These are phyloP conservation scores for Pichia sporocuriosa DNA, from an alignment of 805 yeast genomes.

Conservation along the genomic window DNA sequence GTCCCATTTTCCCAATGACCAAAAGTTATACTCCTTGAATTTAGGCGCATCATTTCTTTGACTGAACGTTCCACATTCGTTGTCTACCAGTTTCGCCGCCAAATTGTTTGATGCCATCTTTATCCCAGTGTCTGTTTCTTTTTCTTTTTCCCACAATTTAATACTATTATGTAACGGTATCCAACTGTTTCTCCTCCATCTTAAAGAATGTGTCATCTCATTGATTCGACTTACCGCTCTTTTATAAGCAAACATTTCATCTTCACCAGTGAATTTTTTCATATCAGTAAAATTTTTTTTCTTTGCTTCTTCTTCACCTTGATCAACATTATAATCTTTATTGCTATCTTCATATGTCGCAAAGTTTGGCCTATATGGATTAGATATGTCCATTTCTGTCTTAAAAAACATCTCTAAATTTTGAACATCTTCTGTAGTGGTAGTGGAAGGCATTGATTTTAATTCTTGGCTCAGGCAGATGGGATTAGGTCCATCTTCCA, in stretches of 20 bases:
- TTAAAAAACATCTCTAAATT: constrained; percentile 66
- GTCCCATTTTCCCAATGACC: constrained; percentile 66
- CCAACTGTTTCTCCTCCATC: constrained; percentile 53
- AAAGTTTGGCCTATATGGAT: constrained; percentile 66
- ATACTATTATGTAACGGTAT: constrained; percentile 42
- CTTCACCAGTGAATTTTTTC: constrained; percentile 66
- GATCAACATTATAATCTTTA: constrained; percentile 26
- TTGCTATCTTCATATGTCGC: constrained; percentile 51
- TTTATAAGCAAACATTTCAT: constrained; percentile 66
- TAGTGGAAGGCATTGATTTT: too few species aligned
- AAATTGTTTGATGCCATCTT: too few species aligned
- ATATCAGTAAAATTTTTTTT: constrained; percentile 42
- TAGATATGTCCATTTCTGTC: constrained; percentile 49
- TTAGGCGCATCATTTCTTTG: constrained; percentile 31
- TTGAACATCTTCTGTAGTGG: constrained; percentile 25
- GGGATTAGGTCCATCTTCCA: constrained; percentile 12
- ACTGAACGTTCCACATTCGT: neutral
- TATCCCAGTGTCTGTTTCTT: neutral
- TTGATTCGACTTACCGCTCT: constrained; percentile 62
- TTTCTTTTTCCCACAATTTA: constrained; percentile 51
- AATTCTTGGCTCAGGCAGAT: constrained; percentile 9
- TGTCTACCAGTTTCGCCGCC: too few species aligned
- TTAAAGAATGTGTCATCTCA: constrained; percentile 28
- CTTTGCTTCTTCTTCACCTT: constrained; percentile 14
- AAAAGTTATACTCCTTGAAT: constrained; percentile 45